These are phyloP conservation scores for Pichia sp. DNA, from an alignment of 1,139 yeast genomes.

Conservation along the genomic window DNA sequence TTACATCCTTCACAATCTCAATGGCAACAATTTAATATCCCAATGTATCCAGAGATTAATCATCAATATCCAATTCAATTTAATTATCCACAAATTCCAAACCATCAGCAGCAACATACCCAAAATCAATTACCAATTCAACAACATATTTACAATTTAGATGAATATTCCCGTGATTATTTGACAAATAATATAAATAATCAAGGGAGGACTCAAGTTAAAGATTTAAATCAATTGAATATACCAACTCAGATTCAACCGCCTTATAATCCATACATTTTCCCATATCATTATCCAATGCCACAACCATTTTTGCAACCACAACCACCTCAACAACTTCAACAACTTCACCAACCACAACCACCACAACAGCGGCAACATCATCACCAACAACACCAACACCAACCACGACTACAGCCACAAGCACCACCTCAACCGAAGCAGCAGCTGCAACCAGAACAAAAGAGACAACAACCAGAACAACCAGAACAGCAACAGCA, in stretches of 20 bases:
- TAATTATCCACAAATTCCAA: background rate
- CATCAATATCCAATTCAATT: background rate
- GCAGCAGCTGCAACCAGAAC: too few species aligned
- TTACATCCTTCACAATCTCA: too few species aligned
- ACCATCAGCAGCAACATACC: background rate
- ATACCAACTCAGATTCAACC: background rate
- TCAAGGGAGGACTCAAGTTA: background rate
- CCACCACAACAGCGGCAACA: background rate
- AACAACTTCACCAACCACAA: background rate
- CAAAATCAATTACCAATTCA: background rate
- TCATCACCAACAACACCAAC: constrained; percentile 1
- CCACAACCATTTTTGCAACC: background rate
- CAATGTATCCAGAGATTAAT: background rate
- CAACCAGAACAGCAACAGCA: constrained; percentile 1
- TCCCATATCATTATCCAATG: background rate
- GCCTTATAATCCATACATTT: too few species aligned
- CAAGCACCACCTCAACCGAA: too few species aligned
- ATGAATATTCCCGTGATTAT: too few species aligned
- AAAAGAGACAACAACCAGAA: too few species aligned
- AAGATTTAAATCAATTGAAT: background rate
- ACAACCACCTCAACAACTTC: background rate
- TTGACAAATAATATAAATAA: background rate
- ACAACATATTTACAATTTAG: background rate
- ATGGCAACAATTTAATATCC: background rate
- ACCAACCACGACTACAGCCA: too few species aligned